These are phyloP conservation scores for Naegleria gruberi DNA, from an alignment of 208 protist species.

Conservation along the genomic window DNA sequence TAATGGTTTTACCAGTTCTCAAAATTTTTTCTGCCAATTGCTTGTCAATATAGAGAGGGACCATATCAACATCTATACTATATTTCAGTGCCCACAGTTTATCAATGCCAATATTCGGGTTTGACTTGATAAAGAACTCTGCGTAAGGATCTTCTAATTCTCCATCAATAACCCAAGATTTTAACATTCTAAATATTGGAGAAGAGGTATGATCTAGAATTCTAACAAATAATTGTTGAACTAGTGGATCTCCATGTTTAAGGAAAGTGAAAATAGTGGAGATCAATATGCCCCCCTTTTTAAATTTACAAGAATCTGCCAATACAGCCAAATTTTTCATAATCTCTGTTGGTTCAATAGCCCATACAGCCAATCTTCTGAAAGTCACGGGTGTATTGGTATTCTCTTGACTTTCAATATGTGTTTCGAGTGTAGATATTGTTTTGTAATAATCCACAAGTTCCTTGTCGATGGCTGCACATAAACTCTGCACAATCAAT, in stretches of 20 bases:
- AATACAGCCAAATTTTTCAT: constrained; percentile 32
- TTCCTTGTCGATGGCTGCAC: constrained; percentile 39
- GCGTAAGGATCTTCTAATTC: constrained; percentile 49
- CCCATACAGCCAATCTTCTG: constrained; percentile 39
- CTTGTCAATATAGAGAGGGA: not conserved
- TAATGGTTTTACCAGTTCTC: constrained; percentile 56
- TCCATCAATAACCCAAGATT: constrained; percentile 47
- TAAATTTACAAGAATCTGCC: not conserved
- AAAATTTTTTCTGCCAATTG: constrained; percentile 39
- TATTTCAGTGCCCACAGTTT: constrained; percentile 31
- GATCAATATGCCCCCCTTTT: constrained; percentile 24
- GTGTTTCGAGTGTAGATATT: constrained; percentile 42
- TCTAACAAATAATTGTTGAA: constrained; percentile 12
- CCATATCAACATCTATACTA: not conserved
- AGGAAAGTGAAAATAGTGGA: constrained; percentile 23
- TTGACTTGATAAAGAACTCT: constrained; percentile 55
- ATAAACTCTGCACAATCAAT: constrained; percentile 37
- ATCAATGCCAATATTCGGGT: constrained; percentile 16
- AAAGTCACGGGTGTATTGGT: constrained; percentile 27
- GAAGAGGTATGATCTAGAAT: constrained; percentile 29
- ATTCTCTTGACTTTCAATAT: constrained; percentile 19
- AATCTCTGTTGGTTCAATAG: constrained; percentile 33
- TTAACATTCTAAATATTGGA: constrained; percentile 47
- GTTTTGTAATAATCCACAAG: constrained; percentile 46
- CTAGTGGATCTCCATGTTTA: constrained; percentile 34